Evolutionary conservation across 163 green algal genomes (phyloP), one percentile per base, ranked within the genome.

Genomic region (Scenedesmus sp.): DNA sequence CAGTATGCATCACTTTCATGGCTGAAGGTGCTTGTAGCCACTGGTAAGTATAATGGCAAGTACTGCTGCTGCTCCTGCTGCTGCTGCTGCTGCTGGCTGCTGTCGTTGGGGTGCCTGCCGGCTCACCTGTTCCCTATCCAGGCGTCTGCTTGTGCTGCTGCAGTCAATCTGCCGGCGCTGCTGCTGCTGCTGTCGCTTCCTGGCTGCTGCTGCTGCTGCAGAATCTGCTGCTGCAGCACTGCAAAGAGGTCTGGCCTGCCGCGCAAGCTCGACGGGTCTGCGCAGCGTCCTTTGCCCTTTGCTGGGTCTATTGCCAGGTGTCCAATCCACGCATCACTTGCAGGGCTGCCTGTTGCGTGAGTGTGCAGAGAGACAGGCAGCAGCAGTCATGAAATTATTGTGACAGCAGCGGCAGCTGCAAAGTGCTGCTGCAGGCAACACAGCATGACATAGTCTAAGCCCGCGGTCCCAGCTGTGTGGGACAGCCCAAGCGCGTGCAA

Each of bases 301-400:
- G 89, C 53, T 2, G 92, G 92, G 49, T 94, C 68, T 37, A 93
- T 93, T 6, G n/a, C 33, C 26, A 72, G 59, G 70, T 93, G 89
- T 9, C 92, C 92, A 18, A 94, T 16, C 92, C 92, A 94, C 13
- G 80, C 65, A 83, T 94, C 92, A 81, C 82, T 81, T 16, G 65
- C 79, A 33, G 85, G 81, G 10, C 4, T 56, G 61, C 87, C 91
- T 92, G n/a, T n/a, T 68, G 5, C 15, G 18, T 26, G 18, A 24
- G 26, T 16, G 26, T 68, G 18, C 56, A 26, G 15, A 68, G 56
- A 68, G 15, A 68, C 46, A 56, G 10, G 10, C 7, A 56, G 10
- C 46, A 56, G 46, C 46, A 56, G 46, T 56, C 10, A 10, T 56
- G 46, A 56, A 18, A 56, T 10, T 56, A 10, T 56, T 56, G 46